Base-by-base conservation (phyloP, 2,329 filamentous ascomycete species). In the Hypoxylon sp. region DNA sequence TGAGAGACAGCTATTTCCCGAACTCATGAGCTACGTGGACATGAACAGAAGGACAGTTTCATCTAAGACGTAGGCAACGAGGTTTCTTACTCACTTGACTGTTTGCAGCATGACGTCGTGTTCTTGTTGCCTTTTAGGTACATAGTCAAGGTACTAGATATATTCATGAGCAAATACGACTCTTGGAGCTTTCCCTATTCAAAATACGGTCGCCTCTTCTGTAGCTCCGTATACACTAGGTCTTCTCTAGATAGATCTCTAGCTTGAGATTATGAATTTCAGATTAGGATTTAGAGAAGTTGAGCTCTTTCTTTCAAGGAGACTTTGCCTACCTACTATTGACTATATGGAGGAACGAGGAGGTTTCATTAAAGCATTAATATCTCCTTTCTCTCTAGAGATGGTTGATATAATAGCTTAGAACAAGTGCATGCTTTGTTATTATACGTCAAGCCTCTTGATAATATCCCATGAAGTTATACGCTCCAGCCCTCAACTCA, bases 21-120 rank as follows among this genome's bases (percentile, higher is more conserved):
- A 11, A 14, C 13, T 11, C 35, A 5, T 24, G 8, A 35, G 50
- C 58, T 42, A 62, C 58, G 58, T 54, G 48, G 58, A 48, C 39
- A 47, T n/a, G 13, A 8, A 29, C 29, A 22, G 48, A 44, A 31
- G 47, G 56, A 52, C 47, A 13, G 33, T 42, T 6, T 14, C 55
- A 29, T 37, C 35, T 37, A n/a, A n/a, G 3, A 4, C 13, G 35
- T 39, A 17, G 39, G 19, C 8, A 14, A 57, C 3, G 29, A 22
- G 33, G 26, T 33, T 48, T 29, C 19, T 48, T 48, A 2, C 5
- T 31, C 13, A n/a, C 13, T 37, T 37, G 1, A n/a, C 6, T 37
- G 2, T 37, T 37, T 6, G 2, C 35, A n/a, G 1, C 13, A 4
- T n/a, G 14, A 37, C 35, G 35, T n/a, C 13, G 4, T 37, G 13